Evolutionary conservation across 495 filamentous ascomycete genomes (phyloP).

Genomic region (Talaromyces trachyspermus): DNA sequence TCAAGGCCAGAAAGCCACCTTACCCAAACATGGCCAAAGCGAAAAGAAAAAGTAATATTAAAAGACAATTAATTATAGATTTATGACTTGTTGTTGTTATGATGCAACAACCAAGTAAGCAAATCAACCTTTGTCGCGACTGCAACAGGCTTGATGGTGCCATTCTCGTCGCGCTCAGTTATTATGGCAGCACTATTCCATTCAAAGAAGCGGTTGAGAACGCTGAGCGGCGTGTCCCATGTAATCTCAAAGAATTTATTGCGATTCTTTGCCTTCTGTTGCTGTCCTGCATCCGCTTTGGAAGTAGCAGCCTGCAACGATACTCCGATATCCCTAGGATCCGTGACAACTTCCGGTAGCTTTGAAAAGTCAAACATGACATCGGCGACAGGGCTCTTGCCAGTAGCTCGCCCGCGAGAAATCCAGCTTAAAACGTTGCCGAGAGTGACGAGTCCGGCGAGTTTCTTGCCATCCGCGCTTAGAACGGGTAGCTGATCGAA

Average conservation of each 20-base stretch:
- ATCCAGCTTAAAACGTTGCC: constrained; percentile 91
- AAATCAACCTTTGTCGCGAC: constrained; percentile 96
- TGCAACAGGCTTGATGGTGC: constrained; percentile 69
- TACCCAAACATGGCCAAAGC: too few relatives aligned
- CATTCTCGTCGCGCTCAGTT: constrained; percentile 58
- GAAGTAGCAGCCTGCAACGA: constrained; percentile 8
- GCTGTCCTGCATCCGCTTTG: constrained; percentile 4
- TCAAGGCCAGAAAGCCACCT: too few relatives aligned
- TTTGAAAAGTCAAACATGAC: constrained; percentile 94
- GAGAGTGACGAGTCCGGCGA: constrained; percentile 87
- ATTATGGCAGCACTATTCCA: constrained; percentile 96
- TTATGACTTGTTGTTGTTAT: constrained; percentile 22
- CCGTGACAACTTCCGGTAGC: constrained; percentile 80
- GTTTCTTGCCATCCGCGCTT: constrained; percentile 53
- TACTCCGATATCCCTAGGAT: constrained; percentile 55
- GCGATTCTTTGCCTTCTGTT: constrained; percentile 24
- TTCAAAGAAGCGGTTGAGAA: constrained; percentile 86
- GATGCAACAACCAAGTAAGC: constrained; percentile 84
- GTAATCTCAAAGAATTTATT: constrained; percentile 91
- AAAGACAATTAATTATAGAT: not conserved
- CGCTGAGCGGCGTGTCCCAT: constrained; percentile 73
- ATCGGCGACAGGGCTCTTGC: constrained; percentile 64
- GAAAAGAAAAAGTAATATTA: too few relatives aligned
- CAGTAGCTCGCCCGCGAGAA: constrained; percentile 67
- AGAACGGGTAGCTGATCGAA: constrained; percentile 96